Evolutionary conservation across 345 rosid species (phyloP), one percentile per base, ranked within the genome.

Genomic region (Psidium guajava): DNA sequence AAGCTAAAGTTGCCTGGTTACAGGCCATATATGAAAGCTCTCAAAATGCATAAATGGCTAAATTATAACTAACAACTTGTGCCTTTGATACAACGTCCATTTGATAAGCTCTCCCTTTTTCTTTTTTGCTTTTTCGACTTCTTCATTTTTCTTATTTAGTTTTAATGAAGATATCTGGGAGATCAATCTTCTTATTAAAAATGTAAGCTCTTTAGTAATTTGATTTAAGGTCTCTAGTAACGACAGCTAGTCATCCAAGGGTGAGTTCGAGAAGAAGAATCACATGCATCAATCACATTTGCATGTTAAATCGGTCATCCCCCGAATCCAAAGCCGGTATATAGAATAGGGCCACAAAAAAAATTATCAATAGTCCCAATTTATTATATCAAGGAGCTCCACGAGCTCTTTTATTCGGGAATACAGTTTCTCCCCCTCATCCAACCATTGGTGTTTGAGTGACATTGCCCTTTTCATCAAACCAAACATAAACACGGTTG

Each of bases 1-100:
- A 91, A 89, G 85, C 73, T 91, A 18, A 92, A 87, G 51, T 53
- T 87, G 40, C 84, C 28, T 18, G 49, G 85, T 58, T 87, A 87
- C n/a, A 88, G 90, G 47, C 54, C 59, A 51, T 53, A 42, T 59
- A 85, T 88, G 28, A 85, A 25, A 53, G 82, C 82, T 47, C 40
- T 74, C 20, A 51, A 84, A 25, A 12, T 47, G 0, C 36, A 12
- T n/a, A 24, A 77, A 77, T 20, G 25, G 18, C 28, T 40, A 42
- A 57, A 61, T 77, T 13, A 77, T 5, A 49, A 42, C 42, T 9
- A 77, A 20, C 16, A 77, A 32, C 22, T 20, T 42, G 52, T 9
- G 21, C n/a, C 52, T 40, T 40, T 9, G 27, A 32, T 20, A 42
- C 27, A 59, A 2, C 15, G 69, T 58, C 69, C 32, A n/a, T 58